Evolutionary conservation across 139 green algal species (phyloP).

Genomic region (Diplosphaera chodatii): DNA sequence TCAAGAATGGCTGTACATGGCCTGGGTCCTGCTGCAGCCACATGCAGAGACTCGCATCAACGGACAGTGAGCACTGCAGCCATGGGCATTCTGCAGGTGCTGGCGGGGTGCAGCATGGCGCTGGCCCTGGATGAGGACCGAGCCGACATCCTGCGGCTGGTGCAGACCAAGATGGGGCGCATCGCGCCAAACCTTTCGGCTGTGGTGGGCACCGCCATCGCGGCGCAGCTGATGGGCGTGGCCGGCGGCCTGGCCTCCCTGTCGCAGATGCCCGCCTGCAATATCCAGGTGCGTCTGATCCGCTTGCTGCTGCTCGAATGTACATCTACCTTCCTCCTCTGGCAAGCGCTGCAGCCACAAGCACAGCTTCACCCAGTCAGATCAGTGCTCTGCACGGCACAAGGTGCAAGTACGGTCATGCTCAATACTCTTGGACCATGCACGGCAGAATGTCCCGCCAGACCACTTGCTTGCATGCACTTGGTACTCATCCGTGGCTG

Average conservation of each 20-base stretch:
- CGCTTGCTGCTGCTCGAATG: too few species aligned
- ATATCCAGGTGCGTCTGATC: constrained; percentile 69
- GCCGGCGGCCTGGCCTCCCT: constrained; percentile 83
- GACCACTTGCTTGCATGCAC: too few species aligned
- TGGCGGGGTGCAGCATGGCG: constrained; percentile 70
- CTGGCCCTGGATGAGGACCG: constrained; percentile 85
- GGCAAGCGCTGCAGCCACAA: too few species aligned
- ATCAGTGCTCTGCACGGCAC: too few species aligned
- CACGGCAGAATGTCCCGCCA: too few species aligned
- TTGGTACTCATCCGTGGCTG: too few species aligned
- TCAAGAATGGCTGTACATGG: too few species aligned
- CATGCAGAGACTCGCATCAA: constrained; percentile 24
- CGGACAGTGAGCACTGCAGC: too few species aligned
- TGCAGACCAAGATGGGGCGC: constrained; percentile 80
- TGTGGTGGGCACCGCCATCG: constrained; percentile 81
- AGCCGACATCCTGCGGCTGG: constrained; percentile 68
- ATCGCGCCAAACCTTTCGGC: constrained; percentile 93
- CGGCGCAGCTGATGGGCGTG: constrained; percentile 86
- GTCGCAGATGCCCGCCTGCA: constrained; percentile 89
- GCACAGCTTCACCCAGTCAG: too few species aligned
- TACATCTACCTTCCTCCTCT: too few species aligned
- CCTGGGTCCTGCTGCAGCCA: constrained; percentile 64
- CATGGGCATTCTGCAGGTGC: constrained; percentile 16
- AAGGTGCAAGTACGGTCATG: too few species aligned
- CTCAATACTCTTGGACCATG: too few species aligned